A percentile compares a stretch with the other conserved stretches of the same genome.
Evolutionary conservation across 495 filamentous ascomycete species (phyloP).

Genomic region (Aspergillus biplanus): DNA sequence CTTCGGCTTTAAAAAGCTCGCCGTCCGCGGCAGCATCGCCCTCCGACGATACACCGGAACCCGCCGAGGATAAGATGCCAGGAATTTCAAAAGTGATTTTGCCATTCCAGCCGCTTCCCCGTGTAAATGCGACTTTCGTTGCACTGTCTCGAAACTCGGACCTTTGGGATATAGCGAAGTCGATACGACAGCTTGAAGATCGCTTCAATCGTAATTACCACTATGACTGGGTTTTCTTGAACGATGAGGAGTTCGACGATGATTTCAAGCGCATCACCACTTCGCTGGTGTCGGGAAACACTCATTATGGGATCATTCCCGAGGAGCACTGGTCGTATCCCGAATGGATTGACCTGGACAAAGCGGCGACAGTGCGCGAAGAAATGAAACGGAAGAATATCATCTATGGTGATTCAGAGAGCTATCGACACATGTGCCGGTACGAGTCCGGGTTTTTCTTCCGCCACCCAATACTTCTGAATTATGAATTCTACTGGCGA

Average conservation of each 20-base stretch:
- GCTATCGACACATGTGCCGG: conserved; percentile 93
- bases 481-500: conserved; percentile 93
- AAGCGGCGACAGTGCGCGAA: conserved; percentile 76
- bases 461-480: conserved; percentile 76
- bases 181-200: conserved; percentile 94
- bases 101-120: conserved; percentile 53
- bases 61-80: conserved; percentile 28
- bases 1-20: conserved; percentile 31
- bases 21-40: neutral
- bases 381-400: conserved; percentile 85
- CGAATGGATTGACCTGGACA: conserved; percentile 82
- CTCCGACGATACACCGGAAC: conserved; percentile 10
- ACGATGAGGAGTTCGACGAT: conserved; percentile 90
- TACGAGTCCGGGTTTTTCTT: conserved; percentile 96
- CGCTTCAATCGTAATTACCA: conserved; percentile 95
- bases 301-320: conserved; percentile 84
- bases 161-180: conserved; percentile 93
- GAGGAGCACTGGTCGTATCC: conserved; percentile 92
- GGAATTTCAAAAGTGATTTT: neutral
- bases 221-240: conserved; percentile 99
- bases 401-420: conserved; percentile 92
- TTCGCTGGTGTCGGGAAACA: conserved; percentile 84
- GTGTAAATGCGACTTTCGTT: conserved; percentile 96
- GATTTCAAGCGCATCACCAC: conserved; percentile 91
- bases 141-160: conserved; percentile 91